Percentiles rank a stretch among this genome's conserved stretches.
phyloP scores from a whole-genome alignment of 805 yeast species.

The Myxozyma vanderwaltii region DNA sequence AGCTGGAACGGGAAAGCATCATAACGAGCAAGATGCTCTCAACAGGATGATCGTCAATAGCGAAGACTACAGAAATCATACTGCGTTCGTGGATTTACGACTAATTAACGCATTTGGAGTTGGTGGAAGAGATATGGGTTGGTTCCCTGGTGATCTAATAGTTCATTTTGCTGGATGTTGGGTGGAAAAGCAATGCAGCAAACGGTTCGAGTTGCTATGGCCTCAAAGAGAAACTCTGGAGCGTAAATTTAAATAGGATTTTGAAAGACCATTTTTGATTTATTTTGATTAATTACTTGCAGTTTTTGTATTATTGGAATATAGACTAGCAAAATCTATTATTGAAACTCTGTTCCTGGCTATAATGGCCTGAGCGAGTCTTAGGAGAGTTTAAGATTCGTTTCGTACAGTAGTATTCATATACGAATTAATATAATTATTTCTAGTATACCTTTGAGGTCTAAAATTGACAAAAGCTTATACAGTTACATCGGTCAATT shows the following conservation, averaged over 20 bases:
- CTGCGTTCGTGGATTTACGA: conserved; percentile 30
- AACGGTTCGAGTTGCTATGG: neutral
- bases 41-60: conserved; percentile 38
- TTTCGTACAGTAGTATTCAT: no score
- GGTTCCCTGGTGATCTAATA: conserved; percentile 29
- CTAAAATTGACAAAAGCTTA: no score
- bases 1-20: conserved; percentile 53
- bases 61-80: conserved; percentile 17
- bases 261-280: no score
- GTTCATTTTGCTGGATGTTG: conserved; percentile 36
- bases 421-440: no score
- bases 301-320: no score
- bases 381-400: no score
- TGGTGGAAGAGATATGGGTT: conserved; percentile 27
- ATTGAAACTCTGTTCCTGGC: no score
- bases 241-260: neutral
- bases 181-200: conserved; percentile 9
- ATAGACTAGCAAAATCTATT: no score
- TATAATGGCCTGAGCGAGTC: no score
- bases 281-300: no score
- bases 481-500: no score
- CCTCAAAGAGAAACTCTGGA: neutral
- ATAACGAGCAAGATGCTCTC: conserved; percentile 72
- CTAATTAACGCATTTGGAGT: conserved; percentile 30
- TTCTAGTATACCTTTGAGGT: no score